Evolutionary conservation across 139 green algal genomes (phyloP).

Genomic region (Coelastrella sp.): DNA sequence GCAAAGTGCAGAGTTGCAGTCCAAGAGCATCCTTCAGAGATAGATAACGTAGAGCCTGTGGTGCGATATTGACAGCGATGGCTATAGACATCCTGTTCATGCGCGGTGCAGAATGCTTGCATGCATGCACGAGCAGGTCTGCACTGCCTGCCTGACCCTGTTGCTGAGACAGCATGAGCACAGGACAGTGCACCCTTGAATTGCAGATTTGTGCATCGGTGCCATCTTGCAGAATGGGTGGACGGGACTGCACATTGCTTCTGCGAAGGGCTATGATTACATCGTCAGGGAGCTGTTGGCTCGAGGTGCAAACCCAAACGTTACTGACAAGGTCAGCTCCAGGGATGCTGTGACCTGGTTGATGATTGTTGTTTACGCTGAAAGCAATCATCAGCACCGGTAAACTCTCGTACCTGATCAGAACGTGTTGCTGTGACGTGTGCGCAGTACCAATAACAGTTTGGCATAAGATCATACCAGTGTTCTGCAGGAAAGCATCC

Average conservation of each 20-base stretch:
- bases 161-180: too few relatives aligned
- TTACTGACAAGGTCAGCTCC: slow-evolving; percentile 47
- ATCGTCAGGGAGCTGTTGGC: slow-evolving; percentile 57
- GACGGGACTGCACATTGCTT: slow-evolving; percentile 43
- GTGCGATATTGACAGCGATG: too few relatives aligned
- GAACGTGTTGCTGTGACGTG: too few relatives aligned
- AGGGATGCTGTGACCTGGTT: too few relatives aligned
- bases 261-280: slow-evolving; percentile 47
- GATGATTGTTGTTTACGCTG: too few relatives aligned
- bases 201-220: too few relatives aligned
- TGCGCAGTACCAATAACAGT: too few relatives aligned
- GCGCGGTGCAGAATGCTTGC: background rate
- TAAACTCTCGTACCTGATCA: too few relatives aligned
- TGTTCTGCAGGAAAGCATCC: too few relatives aligned
- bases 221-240: slow-evolving; percentile 22
- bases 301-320: slow-evolving; percentile 47
- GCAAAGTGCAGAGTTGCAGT: slow-evolving; percentile 9
- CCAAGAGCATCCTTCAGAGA: slow-evolving; percentile 14
- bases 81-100: too few relatives aligned
- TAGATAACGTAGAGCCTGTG: slow-evolving; percentile 36
- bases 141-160: background rate
- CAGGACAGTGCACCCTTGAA: too few relatives aligned
- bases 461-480: background rate
- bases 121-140: background rate
- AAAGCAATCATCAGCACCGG: background rate